These are phyloP conservation scores for Fusarium incarnatum DNA, from an alignment of 2,329 filamentous ascomycete species.

Conservation along the genomic window DNA sequence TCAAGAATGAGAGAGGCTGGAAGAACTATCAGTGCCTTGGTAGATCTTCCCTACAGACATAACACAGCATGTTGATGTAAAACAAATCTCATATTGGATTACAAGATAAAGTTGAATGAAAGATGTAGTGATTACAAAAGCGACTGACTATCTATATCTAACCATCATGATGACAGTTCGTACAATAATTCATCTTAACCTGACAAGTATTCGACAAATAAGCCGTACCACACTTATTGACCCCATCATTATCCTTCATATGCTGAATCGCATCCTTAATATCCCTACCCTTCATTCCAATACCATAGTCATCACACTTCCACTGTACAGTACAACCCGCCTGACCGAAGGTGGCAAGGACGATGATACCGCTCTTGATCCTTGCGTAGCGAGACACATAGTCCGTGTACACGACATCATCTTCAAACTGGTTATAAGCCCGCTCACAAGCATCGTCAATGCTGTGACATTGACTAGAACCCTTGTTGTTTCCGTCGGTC, in stretches of 20 bases:
- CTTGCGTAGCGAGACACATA: conserved; percentile 20
- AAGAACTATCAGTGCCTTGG: no score
- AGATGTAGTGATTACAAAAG: no score
- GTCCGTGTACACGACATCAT: conserved; percentile 20
- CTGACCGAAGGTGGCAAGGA: conserved; percentile 12
- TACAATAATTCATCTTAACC: conserved; percentile 32
- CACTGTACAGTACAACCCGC: conserved; percentile 30
- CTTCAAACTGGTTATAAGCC: conserved; percentile 19
- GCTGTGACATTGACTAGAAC: conserved; percentile 29
- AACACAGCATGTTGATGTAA: no score
- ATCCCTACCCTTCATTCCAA: conserved; percentile 30
- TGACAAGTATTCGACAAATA: conserved; percentile 32
- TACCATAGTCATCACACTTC: conserved; percentile 29
- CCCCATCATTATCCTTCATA: conserved; percentile 24
- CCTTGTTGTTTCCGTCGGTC: conserved; percentile 26
- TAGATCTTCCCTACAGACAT: no score
- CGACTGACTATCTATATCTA: background rate
- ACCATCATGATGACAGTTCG: conserved; percentile 22
- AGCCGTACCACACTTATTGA: conserved; percentile 28
- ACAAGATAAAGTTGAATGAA: no score
- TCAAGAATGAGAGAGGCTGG: no score
- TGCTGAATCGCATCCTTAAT: conserved; percentile 28
- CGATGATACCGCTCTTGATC: conserved; percentile 15
- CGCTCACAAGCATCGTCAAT: conserved; percentile 35
- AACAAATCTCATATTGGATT: no score